Evolutionary conservation across 176 grass and related monocot genomes (phyloP).

Genomic region (Tuctoria greenei): DNA sequence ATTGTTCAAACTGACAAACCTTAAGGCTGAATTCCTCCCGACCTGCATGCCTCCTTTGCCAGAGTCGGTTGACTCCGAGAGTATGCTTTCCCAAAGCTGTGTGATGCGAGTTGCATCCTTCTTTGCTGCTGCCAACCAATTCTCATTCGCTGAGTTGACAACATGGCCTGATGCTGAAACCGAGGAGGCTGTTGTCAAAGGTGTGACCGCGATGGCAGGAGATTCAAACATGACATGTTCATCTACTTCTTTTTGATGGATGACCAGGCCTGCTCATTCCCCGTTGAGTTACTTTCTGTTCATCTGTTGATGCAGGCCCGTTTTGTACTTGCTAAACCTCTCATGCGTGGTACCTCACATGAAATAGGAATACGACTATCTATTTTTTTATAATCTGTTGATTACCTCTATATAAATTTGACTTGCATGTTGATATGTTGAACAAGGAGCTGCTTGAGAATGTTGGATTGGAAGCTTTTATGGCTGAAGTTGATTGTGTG

Average conservation of each 20-base stretch:
- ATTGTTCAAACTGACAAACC: constrained; percentile 48
- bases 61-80: constrained; percentile 52
- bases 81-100: constrained; percentile 57
- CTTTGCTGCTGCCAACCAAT: constrained; percentile 50
- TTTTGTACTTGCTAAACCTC: neutral
- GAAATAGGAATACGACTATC: neutral
- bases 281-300: neutral
- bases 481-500: neutral
- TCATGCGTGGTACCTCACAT: neutral
- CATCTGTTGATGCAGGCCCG: neutral
- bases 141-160: constrained; percentile 51
- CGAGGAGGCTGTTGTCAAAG: constrained; percentile 10
- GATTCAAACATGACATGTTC: constrained; percentile 1
- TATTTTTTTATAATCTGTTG: neutral
- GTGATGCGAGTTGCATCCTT: constrained; percentile 60
- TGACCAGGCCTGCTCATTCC: neutral
- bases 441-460: neutral
- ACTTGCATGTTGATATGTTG: neutral
- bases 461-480: neutral
- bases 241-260: constrained; percentile 18
- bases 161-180: constrained; percentile 39
- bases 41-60: constrained; percentile 68
- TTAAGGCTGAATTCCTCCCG: constrained; percentile 54
- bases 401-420: neutral
- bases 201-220: neutral